Conservation (phyloP, 1,284 basidiomycete genomes). For the Apiotrichum gamsii region DNA sequence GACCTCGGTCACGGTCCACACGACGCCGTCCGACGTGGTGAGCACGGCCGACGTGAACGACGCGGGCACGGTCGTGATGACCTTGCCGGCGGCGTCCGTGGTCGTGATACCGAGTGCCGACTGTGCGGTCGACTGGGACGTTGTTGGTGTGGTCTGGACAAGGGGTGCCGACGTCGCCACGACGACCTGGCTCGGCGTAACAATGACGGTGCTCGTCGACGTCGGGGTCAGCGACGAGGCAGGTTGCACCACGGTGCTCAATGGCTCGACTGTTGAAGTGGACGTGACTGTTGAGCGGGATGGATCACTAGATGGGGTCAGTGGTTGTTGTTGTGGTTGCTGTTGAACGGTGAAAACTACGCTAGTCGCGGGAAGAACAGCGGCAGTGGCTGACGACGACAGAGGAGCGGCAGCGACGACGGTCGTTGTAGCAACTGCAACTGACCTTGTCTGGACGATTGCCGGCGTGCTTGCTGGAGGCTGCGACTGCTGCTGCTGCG, state of each 20-base stretch:
- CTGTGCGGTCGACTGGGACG: conserved; percentile 1
- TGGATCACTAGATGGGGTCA: neutral
- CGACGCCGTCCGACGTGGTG: conserved; percentile 37
- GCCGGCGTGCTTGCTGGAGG: neutral
- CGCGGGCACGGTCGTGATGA: conserved; percentile 34
- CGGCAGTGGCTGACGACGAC: no score
- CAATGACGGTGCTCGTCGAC: neutral
- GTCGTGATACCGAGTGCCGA: conserved; percentile 32
- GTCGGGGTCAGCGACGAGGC: neutral
- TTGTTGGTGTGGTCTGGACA: neutral
- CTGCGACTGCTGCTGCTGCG: neutral
- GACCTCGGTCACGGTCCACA: conserved; percentile 43
- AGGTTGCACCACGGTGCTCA: neutral
- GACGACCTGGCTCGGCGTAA: neutral
- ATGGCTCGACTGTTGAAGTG: neutral
- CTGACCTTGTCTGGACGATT: neutral
- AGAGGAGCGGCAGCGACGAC: no score
- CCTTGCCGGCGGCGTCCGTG: conserved; percentile 32
- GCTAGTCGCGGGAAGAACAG: no score
- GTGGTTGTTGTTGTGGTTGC: neutral
- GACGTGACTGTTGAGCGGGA: neutral
- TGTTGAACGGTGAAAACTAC: no score
- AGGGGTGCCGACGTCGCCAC: neutral
- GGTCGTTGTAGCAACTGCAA: neutral
- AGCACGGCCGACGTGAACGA: conserved; percentile 35